A percentile compares a stretch with the other conserved stretches of the same genome.
phyloP scores from a whole-genome alignment of 2,329 filamentous ascomycete genomes.

The Pochonia chlamydosporia region DNA sequence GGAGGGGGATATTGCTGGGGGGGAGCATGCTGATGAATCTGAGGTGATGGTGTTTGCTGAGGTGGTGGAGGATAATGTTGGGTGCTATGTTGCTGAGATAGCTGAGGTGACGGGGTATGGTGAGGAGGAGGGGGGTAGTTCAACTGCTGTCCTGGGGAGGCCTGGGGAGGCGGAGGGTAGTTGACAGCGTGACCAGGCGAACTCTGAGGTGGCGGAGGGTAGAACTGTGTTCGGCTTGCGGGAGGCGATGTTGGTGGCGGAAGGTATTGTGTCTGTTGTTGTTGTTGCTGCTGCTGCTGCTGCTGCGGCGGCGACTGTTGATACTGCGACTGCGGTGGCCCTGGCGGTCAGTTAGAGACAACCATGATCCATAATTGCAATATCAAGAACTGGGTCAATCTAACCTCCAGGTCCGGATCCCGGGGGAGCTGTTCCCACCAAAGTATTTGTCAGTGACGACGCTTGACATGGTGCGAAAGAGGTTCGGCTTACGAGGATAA shows the following conservation, averaged over 20 bases:
- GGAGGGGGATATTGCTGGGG: constrained; percentile 15
- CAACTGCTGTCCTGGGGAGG: constrained; percentile 9
- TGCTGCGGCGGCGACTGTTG: constrained; percentile 34
- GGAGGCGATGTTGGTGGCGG: constrained; percentile 42
- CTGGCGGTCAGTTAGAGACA: constrained; percentile 3
- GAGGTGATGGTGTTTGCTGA: constrained; percentile 14
- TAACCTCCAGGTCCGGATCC: constrained; percentile 18
- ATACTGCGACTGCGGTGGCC: constrained; percentile 28
- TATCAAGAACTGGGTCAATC: constrained; percentile 1
- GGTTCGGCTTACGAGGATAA: constrained; percentile 38
- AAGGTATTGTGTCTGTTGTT: constrained; percentile 35
- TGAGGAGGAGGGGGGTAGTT: constrained; percentile 25
- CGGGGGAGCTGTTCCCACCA: constrained; percentile 8
- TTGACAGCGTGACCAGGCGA: constrained; percentile 9
- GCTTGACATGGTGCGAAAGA: not conserved
- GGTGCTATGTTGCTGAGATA: constrained; percentile 17
- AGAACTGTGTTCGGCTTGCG: constrained; percentile 39
- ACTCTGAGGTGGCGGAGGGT: constrained; percentile 25
- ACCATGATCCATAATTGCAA: not conserved
- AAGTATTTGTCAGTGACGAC: not conserved
- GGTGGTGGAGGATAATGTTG: constrained; percentile 22
- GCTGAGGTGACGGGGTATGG: constrained; percentile 25
- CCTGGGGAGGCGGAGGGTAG: constrained; percentile 22
- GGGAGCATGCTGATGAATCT: constrained; percentile 11
- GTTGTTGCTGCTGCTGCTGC: constrained; percentile 16